Evolutionary conservation across 176 grass and related monocot species (phyloP), one percentile per base, ranked within the genome.

Genomic region (Oryza rufipogon): DNA sequence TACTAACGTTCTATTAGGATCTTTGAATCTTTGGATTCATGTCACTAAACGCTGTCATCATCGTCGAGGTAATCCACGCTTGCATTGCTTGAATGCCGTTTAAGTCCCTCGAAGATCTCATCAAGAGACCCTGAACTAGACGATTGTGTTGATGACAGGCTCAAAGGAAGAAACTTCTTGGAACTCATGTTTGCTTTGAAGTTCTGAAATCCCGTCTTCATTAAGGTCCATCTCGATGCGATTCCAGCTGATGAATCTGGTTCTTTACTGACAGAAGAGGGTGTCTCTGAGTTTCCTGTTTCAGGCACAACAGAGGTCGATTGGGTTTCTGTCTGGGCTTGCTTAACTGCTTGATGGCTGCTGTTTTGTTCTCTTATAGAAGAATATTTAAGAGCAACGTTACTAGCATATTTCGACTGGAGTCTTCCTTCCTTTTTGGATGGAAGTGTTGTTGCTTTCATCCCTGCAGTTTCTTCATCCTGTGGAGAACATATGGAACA

Each of bases 41-140:
- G 49, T 86, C 74, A 17, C 20, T 22, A 41, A n/a, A 19, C 19
- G 58, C 69, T 61, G 39, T 87, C 71, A 3, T 89, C 80, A 33
- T 88, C 89, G 2, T 76, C 58, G 74, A 83, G 80, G 85, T 14
- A 83, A 81, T 72, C 69, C 11, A 74, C 91, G 64, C 82, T 71
- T 11, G 17, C 58, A 15, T 76, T 77, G 51, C 81, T 90, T 3
- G 91, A 85, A 5, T 80, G 81, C 45, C 89, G 86, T 86, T 92
- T 95, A 42, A 98, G 39, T 38, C 42, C 91, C 68, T 87, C 75
- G 82, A 98, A 95, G 70, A 98, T 98, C 65, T 95, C 96, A 76
- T 98, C 96, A 5, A 95, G 91, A 0, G 91, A 86, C 51, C 80
- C 87, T 0, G 89, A 60, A 54, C 87, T 81, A 22, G 93, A 87